phyloP scores from a whole-genome alignment of 768 basidiomycete species.

The Leucosporidium scottii region DNA sequence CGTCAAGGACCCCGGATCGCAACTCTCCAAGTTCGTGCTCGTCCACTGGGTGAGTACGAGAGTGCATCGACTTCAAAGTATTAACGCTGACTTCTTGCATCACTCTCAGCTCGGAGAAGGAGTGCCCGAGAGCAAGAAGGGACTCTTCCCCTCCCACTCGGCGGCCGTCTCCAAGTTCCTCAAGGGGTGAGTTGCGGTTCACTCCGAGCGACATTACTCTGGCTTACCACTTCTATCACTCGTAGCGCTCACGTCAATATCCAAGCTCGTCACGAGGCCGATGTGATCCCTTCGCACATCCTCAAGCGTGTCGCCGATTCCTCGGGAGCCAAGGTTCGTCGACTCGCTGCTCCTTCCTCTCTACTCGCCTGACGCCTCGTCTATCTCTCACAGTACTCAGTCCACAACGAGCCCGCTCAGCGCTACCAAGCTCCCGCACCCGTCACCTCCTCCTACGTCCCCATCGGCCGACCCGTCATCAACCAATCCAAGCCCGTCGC shows the following conservation, averaged over 20 bases:
- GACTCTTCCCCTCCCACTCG: slow-evolving; percentile 79
- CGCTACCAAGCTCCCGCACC: slow-evolving; percentile 73
- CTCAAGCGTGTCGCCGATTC: slow-evolving; percentile 55
- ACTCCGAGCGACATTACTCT: no score
- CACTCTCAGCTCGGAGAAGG: slow-evolving; percentile 70
- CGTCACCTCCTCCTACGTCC: slow-evolving; percentile 38
- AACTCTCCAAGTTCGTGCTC: slow-evolving; percentile 73
- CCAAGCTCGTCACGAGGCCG: slow-evolving; percentile 78
- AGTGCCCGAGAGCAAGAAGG: slow-evolving; percentile 85
- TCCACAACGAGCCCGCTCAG: slow-evolving; percentile 67
- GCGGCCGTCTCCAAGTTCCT: slow-evolving; percentile 71
- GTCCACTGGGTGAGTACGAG: slow-evolving; percentile 71
- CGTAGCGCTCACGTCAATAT: slow-evolving; percentile 61
- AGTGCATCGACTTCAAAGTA: no score
- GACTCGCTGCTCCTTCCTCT: slow-evolving; percentile 48
- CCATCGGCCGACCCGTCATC: slow-evolving; percentile 39
- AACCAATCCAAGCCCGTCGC: slow-evolving; percentile 21
- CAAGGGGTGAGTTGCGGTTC: slow-evolving; percentile 50
- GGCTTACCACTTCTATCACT: background rate
- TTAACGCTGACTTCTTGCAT: background rate
- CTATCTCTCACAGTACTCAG: slow-evolving; percentile 82
- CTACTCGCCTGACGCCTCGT: slow-evolving; percentile 36
- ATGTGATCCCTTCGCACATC: slow-evolving; percentile 70
- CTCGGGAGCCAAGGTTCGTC: slow-evolving; percentile 18
- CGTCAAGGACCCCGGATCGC: slow-evolving; percentile 25